Base-by-base conservation (phyloP, 768 basidiomycete genomes). In the Kwoniella bestiolae region DNA sequence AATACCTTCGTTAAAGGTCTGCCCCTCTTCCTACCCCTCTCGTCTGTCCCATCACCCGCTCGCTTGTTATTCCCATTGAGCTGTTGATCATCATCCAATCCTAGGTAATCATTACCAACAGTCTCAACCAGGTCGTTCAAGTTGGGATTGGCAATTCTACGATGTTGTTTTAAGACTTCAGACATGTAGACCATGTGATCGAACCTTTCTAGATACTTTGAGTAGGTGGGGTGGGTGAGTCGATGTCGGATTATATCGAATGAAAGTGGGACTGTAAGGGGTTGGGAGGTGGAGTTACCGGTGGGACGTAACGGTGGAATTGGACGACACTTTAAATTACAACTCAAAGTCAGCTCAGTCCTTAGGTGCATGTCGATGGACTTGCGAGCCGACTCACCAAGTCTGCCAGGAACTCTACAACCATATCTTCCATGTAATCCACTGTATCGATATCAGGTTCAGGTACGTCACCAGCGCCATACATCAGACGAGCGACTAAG, bases 391-490 rank as follows among this genome's bases (percentile, higher is more conserved):
- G 16, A 67, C 71, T 71, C 29, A 75, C 74, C 18, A 78, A 60
- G 56, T 78, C 76, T 2, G 72, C 56, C 6, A 78, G 35, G 51
- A 75, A 78, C 16, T 73, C 70, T 4, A 70, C 62, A 4, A 75
- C 65, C 28, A 78, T 68, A 56, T 78, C 76, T 57, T 78, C 76
- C 59, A 78, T 63, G 34, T 68, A 72, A 44, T 78, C 74, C 26
- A 75, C 70, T 1, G 76, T 66, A 31, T 78, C 72, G 16, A 66
- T 31, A 26, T 65, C 62, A 2, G 76, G 76, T 28, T 74, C 72
- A 2, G 38, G n/a, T 1, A 75, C 74, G 44, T 78, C 76, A 12
- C 76, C 76, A 21, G 68, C 65, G n/a, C 69, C 76, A 60, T 75
- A 78, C 76, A 78, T 78, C 23, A 78, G 55, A 44, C 69, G 46